These are phyloP conservation scores for Eucalyptus grandis DNA, from an alignment of 345 rosid species.

Conservation along the genomic window DNA sequence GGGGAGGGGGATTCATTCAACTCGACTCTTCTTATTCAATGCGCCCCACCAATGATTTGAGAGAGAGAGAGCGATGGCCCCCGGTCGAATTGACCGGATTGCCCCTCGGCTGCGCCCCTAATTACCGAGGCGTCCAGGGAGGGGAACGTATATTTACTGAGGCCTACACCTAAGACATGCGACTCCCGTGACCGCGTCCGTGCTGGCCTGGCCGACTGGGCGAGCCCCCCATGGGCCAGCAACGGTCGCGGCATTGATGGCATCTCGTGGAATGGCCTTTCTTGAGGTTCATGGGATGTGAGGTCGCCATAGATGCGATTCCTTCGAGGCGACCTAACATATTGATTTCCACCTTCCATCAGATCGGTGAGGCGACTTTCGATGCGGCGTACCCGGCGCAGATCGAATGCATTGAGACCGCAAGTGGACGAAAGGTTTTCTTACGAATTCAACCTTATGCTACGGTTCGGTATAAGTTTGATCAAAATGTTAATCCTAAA, in stretches of 20 bases:
- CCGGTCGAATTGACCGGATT: neutral
- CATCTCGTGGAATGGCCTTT: neutral
- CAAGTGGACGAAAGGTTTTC: neutral
- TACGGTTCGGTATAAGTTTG: accelerated
- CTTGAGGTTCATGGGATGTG: neutral
- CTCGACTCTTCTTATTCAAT: neutral
- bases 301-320: neutral
- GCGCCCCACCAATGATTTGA: neutral
- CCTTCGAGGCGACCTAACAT: neutral
- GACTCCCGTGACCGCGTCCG: neutral
- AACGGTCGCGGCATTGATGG: neutral
- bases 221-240: neutral
- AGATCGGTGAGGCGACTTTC: too few relatives aligned
- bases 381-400: accelerated
- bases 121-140: neutral
- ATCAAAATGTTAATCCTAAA: neutral
- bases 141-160: neutral
- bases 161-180: neutral
- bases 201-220: neutral
- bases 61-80: neutral
- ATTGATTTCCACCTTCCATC: neutral
- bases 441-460: accelerated
- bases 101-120: neutral
- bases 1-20: neutral
- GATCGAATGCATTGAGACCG: accelerated